phyloP scores from a whole-genome alignment of 257 asterid species.

The Perilla frutescens region DNA sequence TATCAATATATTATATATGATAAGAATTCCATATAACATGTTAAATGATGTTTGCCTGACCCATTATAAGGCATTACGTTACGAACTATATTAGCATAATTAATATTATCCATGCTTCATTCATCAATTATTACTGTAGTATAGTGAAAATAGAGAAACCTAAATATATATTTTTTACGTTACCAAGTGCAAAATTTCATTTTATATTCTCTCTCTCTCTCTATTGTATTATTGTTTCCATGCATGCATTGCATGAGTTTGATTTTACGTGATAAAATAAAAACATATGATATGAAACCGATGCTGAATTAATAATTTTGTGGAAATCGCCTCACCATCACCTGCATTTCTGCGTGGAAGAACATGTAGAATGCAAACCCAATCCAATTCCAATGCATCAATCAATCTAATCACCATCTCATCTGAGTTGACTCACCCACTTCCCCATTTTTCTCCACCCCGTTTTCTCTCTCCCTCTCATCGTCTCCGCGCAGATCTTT shows the following conservation, averaged over 20 bases:
- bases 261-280: neutral
- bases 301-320: neutral
- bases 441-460: conserved; percentile 19
- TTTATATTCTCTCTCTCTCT: neutral
- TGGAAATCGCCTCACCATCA: neutral
- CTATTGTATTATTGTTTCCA: neutral
- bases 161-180: neutral
- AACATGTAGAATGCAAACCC: conserved; percentile 26
- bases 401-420: conserved; percentile 18
- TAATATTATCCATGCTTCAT: too few relatives aligned
- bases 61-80: too few relatives aligned
- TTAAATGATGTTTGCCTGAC: too few relatives aligned
- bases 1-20: too few relatives aligned
- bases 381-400: neutral
- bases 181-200: too few relatives aligned
- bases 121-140: too few relatives aligned
- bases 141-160: too few relatives aligned
- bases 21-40: too few relatives aligned
- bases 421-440: conserved; percentile 42
- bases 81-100: too few relatives aligned
- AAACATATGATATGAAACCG: too few relatives aligned
- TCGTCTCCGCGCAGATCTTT: neutral
- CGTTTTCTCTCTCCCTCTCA: conserved; percentile 16
- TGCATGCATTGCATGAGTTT: conserved; percentile 22
- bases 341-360: conserved; percentile 30